Evolutionary conservation across 768 basidiomycete species (phyloP), one percentile per base, ranked within the genome.

Genomic region (Amanita rimosa): DNA sequence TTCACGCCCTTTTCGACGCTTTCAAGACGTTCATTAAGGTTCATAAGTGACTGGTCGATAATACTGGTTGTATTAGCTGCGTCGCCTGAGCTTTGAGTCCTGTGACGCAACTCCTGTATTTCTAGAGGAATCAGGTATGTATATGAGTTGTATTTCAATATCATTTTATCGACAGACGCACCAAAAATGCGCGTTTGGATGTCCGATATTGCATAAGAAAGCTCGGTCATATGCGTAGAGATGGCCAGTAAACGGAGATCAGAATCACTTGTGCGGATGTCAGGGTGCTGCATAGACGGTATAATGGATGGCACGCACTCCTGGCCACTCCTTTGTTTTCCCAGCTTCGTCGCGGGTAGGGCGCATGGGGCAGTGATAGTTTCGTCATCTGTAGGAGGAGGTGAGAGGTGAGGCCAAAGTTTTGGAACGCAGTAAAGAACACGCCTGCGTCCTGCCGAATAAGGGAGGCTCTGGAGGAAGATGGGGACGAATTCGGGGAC

Each of bases 151-250:
- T 22, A 43, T 19, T n/a, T 47, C 16, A 46, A 34, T 27, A 31
- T 24, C 16, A 27, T 31, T 47, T n/a, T 21, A 31, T 29, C 31
- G 27, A 51, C 53, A 11, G 38, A 50, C 76, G 52, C 62, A 89
- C 88, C 89, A 57, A 92, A 92, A 62, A 92, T 90, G 58, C 89
- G 83, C 44, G 89, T 88, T 65, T 92, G 87, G 27, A 92, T 87
- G 64, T 92, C 89, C 14, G 87, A 90, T 52, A 92, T 83, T 54
- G 78, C 78, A 60, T 88, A 92, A 4, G 85, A 86, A 38, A 91
- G 74, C 61, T 92, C 89, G 10, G 89, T 91, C 58, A 92, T 87
- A 60, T 84, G 85, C 0, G 87, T 85, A 27, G 86, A 88, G 57
- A 88, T 69, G 34, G 87, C 85, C 35, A 91, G 67, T 40, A 88